A percentile compares a stretch with the other conserved stretches of the same genome.
phyloP scores from a whole-genome alignment of 176 grass and related monocot genomes.

The Juncus effusus region DNA sequence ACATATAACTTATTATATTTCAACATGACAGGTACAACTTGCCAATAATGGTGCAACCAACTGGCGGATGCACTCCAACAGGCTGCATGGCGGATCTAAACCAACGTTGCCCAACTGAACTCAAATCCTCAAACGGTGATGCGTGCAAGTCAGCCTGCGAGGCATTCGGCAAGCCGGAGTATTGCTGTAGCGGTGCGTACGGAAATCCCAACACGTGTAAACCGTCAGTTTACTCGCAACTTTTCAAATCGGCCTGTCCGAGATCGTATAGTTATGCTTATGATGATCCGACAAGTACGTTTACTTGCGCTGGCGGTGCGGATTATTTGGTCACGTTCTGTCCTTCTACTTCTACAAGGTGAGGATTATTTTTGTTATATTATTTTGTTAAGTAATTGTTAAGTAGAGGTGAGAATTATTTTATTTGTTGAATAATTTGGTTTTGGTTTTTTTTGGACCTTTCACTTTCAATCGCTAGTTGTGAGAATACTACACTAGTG shows the following conservation, averaged over 20 bases:
- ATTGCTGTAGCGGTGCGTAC: constrained; percentile 83
- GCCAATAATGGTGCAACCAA: constrained; percentile 58
- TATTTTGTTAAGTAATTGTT: background rate
- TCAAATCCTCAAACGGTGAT: constrained; percentile 48
- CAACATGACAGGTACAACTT: constrained; percentile 56
- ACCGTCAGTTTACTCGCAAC: constrained; percentile 63
- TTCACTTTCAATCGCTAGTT: constrained; percentile 19
- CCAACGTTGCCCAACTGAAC: constrained; percentile 64
- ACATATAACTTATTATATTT: background rate
- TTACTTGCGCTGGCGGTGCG: constrained; percentile 73
- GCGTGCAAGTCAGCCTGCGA: constrained; percentile 89
- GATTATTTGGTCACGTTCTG: constrained; percentile 94
- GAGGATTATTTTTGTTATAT: background rate
- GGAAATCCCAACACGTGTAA: constrained; percentile 75
- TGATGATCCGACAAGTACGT: constrained; percentile 84
- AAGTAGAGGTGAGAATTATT: constrained; percentile 1
- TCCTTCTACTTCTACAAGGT: constrained; percentile 63
- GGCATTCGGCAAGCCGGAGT: constrained; percentile 85
- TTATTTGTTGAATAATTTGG: background rate
- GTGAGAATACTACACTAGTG: constrained; percentile 12
- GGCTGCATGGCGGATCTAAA: constrained; percentile 82
- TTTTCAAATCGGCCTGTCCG: constrained; percentile 88
- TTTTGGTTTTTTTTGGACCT: background rate
- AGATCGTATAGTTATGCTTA: constrained; percentile 98
- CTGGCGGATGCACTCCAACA: constrained; percentile 48